Percentiles rank a stretch among this genome's conserved stretches.
Evolutionary conservation across 208 protist species (phyloP).

Genomic region (Wallacemonas collosoma): DNA sequence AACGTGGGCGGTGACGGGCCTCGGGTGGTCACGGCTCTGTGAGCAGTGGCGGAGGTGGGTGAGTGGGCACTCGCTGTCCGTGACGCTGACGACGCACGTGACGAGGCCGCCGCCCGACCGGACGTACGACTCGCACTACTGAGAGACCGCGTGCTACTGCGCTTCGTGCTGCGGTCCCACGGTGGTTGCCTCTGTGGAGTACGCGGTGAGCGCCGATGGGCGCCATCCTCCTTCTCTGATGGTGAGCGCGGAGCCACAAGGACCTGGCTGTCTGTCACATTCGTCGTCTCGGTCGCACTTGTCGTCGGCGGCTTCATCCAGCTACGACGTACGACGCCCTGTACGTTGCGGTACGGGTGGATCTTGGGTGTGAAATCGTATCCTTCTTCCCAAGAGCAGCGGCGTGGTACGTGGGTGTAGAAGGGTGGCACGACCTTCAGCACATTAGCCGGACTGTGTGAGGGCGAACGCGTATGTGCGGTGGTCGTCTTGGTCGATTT

Average conservation of each 20-base stretch:
- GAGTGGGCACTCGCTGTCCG: too few relatives aligned
- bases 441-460: not conserved
- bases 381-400: conserved; percentile 49
- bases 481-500: not conserved
- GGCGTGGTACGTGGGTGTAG: conserved; percentile 1
- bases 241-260: too few relatives aligned
- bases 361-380: conserved; percentile 60
- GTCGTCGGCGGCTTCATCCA: not conserved
- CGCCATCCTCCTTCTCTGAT: too few relatives aligned
- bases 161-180: not conserved
- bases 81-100: too few relatives aligned
- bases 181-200: not conserved
- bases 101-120: too few relatives aligned
- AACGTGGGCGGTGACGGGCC: too few relatives aligned
- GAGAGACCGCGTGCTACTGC: too few relatives aligned
- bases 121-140: too few relatives aligned
- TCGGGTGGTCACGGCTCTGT: too few relatives aligned
- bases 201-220: too few relatives aligned
- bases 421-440: conserved; percentile 6
- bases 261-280: too few relatives aligned
- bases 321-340: conserved; percentile 18
- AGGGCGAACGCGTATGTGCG: not conserved
- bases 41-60: too few relatives aligned
- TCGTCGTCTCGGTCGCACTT: not conserved
- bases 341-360: conserved; percentile 26